Conservation (phyloP, 148 eudicot species). For the Suaeda aralocaspica region DNA sequence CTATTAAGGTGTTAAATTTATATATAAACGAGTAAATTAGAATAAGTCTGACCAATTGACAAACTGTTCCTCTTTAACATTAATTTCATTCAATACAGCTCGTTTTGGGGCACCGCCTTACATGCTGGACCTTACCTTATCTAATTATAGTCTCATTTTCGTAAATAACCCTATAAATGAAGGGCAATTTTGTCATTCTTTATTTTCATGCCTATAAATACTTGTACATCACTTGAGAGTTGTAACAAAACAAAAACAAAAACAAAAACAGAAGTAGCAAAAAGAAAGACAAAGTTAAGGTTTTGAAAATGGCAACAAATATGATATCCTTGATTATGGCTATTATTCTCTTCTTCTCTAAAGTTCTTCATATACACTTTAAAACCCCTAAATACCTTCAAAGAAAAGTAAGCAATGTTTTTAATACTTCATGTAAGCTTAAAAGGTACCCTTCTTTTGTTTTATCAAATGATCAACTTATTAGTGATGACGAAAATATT, state of each 20-base stretch:
- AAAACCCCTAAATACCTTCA: conserved; percentile 34
- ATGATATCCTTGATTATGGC: conserved; percentile 30
- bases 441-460: conserved; percentile 31
- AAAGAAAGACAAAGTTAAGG: no score
- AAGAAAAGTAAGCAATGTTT: conserved; percentile 27
- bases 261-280: no score
- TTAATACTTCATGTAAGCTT: conserved; percentile 14
- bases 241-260: neutral
- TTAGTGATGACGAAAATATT: neutral
- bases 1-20: no score
- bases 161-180: conserved; percentile 14
- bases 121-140: conserved; percentile 4
- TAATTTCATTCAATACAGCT: conserved; percentile 7
- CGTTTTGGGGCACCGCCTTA: neutral
- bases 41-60: neutral
- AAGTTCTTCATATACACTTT: conserved; percentile 34
- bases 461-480: neutral
- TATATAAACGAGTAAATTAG: neutral
- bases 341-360: conserved; percentile 36
- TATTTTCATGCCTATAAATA: conserved; percentile 17
- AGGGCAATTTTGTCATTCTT: neutral
- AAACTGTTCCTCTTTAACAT: neutral
- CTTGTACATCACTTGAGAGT: neutral
- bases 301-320: conserved; percentile 29
- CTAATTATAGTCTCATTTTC: conserved; percentile 13